Base-by-base conservation (phyloP, 1,139 yeast species). In the Scheffersomyces cryptocercus region DNA sequence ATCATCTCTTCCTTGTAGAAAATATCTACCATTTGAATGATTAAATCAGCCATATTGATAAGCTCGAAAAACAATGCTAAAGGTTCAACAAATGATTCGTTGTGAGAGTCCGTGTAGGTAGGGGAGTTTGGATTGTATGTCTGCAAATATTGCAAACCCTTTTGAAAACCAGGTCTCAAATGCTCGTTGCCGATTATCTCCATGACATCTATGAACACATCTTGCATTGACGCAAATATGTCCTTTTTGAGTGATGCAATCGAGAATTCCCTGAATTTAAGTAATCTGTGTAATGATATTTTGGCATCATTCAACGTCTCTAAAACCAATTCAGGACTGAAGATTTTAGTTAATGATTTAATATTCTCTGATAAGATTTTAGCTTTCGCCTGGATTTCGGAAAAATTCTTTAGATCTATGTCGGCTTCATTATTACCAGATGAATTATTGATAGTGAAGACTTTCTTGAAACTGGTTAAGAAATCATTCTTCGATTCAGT, bases 11-110 rank as follows among this genome's bases (percentile, higher is more conserved):
- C 93, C 53, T 88, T 86, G 64, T 89, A 91, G 56, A 93, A 93
- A 2, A 90, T 89, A 47, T 88, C 93, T 36, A 90, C 70, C 96
- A 93, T 89, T 61, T 91, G 98, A 56, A 89, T 86, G 28, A 93
- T 88, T 48, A 91, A 70, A 61, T 93, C 99, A 6, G 97, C 98
- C 53, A 89, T 84, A 55, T 91, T 93, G 36, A 93, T 95, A 49
- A 93, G 73, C 59, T 91, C 97, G 14, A 95, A 87, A 58, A 93
- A 93, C 43, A 88, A 79, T 0, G 88, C 87, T 41, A 93, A 72
- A 0, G 99, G 98, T 52, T 87, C 95, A 9, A 88, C 87, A 26
- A 76, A 74, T 3, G 67, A 61, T 35, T 59, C 63, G 13, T 52
- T 49, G 29, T 51, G 51, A 11, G 56, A 49, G 32, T 46, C 48